phyloP scores from a whole-genome alignment of 306 rosid genomes.

The Prosopis cineraria region DNA sequence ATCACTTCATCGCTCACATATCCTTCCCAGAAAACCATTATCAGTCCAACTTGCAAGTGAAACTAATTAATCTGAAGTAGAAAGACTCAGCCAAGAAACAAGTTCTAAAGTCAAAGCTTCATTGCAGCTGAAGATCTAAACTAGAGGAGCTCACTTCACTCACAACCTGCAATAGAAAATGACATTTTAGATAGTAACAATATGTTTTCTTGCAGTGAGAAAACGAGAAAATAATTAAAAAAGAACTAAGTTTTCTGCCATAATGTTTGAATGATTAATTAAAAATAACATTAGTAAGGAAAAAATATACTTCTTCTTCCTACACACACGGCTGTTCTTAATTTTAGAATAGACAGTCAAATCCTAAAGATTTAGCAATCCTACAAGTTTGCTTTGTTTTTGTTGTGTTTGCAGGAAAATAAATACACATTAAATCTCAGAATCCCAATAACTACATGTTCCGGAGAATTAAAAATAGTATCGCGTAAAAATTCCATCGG shows the following conservation, averaged over 20 bases:
- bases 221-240: neutral
- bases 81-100: slow-evolving; percentile 36
- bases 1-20: slow-evolving; percentile 83
- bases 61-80: slow-evolving; percentile 23
- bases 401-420: neutral
- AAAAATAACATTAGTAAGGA: neutral
- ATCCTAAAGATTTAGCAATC: neutral
- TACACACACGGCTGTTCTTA: no score
- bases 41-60: slow-evolving; percentile 1
- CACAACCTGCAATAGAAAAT: slow-evolving; percentile 46
- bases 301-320: neutral
- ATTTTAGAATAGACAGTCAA: neutral
- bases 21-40: slow-evolving; percentile 80
- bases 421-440: neutral
- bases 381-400: neutral
- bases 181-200: neutral
- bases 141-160: slow-evolving; percentile 31
- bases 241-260: slow-evolving; percentile 1
- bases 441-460: neutral
- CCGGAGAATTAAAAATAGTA: no score
- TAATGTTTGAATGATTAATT: neutral
- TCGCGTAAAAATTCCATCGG: no score
- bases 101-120: slow-evolving; percentile 40
- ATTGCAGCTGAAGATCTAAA: slow-evolving; percentile 51
- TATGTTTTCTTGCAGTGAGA: neutral